Percentiles rank a stretch among this genome's conserved stretches.
phyloP scores from a whole-genome alignment of 192 early-diverging fungal genomes.

The Coemansia sp. region DNA sequence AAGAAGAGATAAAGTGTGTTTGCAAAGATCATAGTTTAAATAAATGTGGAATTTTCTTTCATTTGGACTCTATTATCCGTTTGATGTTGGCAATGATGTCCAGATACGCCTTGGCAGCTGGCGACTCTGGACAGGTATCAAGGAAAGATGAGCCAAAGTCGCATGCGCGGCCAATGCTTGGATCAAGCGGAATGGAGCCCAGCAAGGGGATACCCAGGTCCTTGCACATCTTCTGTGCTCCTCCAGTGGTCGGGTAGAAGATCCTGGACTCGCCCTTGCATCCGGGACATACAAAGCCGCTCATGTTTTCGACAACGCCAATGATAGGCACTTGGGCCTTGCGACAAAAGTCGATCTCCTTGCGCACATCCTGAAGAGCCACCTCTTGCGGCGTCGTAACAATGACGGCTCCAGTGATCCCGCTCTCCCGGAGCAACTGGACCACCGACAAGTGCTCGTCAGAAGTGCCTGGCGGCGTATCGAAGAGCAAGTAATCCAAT shows the following conservation, averaged over 20 bases:
- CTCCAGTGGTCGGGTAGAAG: slow-evolving; percentile 77
- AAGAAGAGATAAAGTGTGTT: slow-evolving; percentile 12
- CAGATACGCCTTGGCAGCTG: slow-evolving; percentile 68
- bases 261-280: slow-evolving; percentile 75
- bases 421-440: slow-evolving; percentile 70
- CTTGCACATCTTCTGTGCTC: slow-evolving; percentile 63
- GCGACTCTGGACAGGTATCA: slow-evolving; percentile 80
- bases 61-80: slow-evolving; percentile 3
- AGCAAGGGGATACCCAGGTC: slow-evolving; percentile 64
- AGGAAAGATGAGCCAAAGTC: slow-evolving; percentile 89
- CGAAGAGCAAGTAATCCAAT: slow-evolving; percentile 88
- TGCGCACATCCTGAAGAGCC: slow-evolving; percentile 85
- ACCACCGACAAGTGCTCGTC: slow-evolving; percentile 94
- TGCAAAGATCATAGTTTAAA: not conserved
- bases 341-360: slow-evolving; percentile 93
- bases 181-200: slow-evolving; percentile 76
- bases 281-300: slow-evolving; percentile 91
- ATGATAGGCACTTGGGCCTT: slow-evolving; percentile 79
- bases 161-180: slow-evolving; percentile 74
- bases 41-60: not conserved
- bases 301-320: slow-evolving; percentile 97
- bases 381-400: slow-evolving; percentile 96
- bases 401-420: slow-evolving; percentile 84
- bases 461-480: slow-evolving; percentile 96
- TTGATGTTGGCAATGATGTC: slow-evolving; percentile 57